Conservation (phyloP, 78 protist species). For the Pelomyxa schiedti region DNA sequence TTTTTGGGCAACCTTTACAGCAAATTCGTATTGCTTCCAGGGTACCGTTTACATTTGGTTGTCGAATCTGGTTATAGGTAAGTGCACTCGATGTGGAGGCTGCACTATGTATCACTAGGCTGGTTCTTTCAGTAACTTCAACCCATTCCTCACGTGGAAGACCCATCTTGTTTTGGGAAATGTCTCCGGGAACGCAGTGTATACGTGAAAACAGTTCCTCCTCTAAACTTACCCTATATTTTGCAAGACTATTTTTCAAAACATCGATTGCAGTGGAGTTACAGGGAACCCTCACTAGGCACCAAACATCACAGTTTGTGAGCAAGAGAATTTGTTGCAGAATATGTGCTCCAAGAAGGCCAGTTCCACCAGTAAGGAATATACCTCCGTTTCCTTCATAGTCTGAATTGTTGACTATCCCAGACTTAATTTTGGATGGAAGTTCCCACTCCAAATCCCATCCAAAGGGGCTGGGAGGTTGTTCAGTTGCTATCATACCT, state of each 20-base stretch:
- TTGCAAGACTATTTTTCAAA: background rate
- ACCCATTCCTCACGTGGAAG: background rate
- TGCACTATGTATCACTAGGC: slow-evolving; percentile 28
- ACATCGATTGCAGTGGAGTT: background rate
- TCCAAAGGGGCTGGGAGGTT: background rate
- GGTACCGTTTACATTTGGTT: slow-evolving; percentile 50
- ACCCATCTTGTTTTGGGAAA: background rate
- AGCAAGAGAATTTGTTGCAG: background rate
- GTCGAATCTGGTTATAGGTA: slow-evolving; percentile 26
- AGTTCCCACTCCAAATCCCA: background rate
- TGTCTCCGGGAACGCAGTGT: background rate
- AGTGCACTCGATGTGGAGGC: slow-evolving; percentile 29
- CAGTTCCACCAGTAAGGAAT: background rate
- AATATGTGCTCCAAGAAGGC: background rate
- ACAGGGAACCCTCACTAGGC: background rate
- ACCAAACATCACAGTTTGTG: background rate
- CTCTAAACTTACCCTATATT: background rate
- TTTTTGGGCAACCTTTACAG: background rate
- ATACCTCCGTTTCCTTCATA: background rate
- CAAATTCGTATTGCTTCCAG: slow-evolving; percentile 15
- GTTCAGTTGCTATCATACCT: background rate
- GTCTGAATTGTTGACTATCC: background rate
- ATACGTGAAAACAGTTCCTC: background rate
- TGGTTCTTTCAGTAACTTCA: slow-evolving; percentile 2
- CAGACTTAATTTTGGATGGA: background rate